Base-by-base conservation (phyloP, 2,329 filamentous ascomycete species). In the Monascus ruber region DNA sequence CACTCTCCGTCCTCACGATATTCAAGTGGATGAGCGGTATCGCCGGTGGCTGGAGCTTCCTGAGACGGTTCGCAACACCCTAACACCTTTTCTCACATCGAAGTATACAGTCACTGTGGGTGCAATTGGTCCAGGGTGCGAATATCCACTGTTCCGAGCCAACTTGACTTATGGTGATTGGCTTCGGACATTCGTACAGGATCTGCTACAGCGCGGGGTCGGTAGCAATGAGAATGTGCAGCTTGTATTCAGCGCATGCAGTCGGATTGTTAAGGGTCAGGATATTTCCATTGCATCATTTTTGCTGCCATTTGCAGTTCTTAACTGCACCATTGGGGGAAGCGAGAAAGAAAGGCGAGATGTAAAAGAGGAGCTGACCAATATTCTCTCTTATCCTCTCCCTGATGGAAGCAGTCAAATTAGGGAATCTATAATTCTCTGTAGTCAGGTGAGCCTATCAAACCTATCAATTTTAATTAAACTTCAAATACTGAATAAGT, bases 41-140 rank as follows among this genome's bases (percentile, higher is more conserved):
- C 69, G 75, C 40, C 83, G 85, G 56, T 98, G 87, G 85, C 67
- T 79, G 31, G 69, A 74, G 6, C 74, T 98, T 48, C 83, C 88
- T 1, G 82, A 88, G 49, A 74, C 74, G 37, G 77, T 86, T 25
- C 77, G 84, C 40, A 87, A 86, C 49, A 83, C 85, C 0, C 66
- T 96, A n/a, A 83, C 80, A 1, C 91, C 93, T 1, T 95, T 96
- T 49, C 65, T 95, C 9, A 83, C 72, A 7, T 96, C 93, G 4
- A 81, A 76, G 52, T 98, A 94, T 56, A 71, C 77, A 25, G 73
- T 96, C 32, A 79, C 73, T 6, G 71, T 77, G 1, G 77, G 80
- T 53, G 65, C 69, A 7, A 51, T 59, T 5, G 68, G 72, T 27
- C 65, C 73, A 6, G 65, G 68, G 27, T 73, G 73, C 28, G 68